Conservation (phyloP, 345 rosid species). For the Durio zibethinus region DNA sequence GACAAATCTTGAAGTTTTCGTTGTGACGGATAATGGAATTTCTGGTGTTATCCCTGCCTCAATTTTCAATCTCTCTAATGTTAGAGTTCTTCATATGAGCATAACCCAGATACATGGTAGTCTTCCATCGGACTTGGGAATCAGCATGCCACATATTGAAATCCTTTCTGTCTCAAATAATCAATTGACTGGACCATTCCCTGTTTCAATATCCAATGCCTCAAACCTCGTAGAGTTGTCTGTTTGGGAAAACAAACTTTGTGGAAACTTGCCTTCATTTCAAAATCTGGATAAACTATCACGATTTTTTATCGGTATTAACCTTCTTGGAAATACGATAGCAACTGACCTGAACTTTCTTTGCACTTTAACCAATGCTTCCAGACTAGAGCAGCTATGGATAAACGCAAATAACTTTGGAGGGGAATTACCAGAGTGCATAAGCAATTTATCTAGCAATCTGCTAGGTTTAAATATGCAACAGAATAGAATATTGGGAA, state of each 20-base stretch:
- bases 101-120: neutral
- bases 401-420: neutral
- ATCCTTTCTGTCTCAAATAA: neutral
- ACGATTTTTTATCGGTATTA: neutral
- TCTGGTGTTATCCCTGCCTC: slow-evolving; percentile 25
- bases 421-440: neutral
- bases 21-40: neutral
- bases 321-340: neutral
- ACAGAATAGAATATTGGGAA: slow-evolving; percentile 1
- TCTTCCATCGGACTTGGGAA: neutral
- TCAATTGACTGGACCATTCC: neutral
- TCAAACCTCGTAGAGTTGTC: neutral
- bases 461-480: neutral
- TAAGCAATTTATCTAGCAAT: neutral
- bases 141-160: neutral
- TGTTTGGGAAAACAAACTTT: neutral
- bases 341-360: neutral
- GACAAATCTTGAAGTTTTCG: neutral
- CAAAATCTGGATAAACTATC: neutral
- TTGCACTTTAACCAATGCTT: neutral
- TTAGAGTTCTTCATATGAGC: neutral
- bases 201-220: neutral
- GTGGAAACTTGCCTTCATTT: neutral
- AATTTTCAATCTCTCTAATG: slow-evolving; percentile 23
- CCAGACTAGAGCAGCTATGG: neutral